Percentiles rank a stretch among this genome's conserved stretches.
These are phyloP conservation scores for Sclerotinia sclerotiorum DNA, from an alignment of 2,329 filamentous ascomycete genomes.

Conservation along the genomic window DNA sequence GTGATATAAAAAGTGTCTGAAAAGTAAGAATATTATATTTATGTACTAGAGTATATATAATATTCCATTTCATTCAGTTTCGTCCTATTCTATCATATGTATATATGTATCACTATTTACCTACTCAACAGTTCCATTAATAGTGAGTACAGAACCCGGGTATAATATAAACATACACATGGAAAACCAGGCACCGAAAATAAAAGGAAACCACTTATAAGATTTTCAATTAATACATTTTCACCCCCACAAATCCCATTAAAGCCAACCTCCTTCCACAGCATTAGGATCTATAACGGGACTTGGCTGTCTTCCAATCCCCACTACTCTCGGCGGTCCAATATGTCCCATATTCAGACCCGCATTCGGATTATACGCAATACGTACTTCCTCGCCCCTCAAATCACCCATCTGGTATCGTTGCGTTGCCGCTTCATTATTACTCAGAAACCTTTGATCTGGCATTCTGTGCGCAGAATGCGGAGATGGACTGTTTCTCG, in stretches of 20 bases:
- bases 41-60: neutral
- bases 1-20: no score
- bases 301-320: neutral
- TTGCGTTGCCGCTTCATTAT: neutral
- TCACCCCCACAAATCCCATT: neutral
- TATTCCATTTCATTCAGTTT: neutral
- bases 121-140: neutral
- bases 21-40: no score
- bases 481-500: neutral
- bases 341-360: neutral
- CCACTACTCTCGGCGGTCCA: neutral
- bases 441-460: neutral
- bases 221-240: neutral
- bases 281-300: neutral
- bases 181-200: neutral
- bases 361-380: slow-evolving; percentile 1
- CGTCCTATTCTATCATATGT: neutral
- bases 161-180: neutral
- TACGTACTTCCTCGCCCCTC: neutral
- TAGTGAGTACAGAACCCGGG: neutral
- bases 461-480: neutral
- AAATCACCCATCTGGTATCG: neutral
- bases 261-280: slow-evolving; percentile 9
- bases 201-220: neutral
- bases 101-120: neutral